Evolutionary conservation across 2,329 filamentous ascomycete species (phyloP).

Genomic region (Penicillium paneum): DNA sequence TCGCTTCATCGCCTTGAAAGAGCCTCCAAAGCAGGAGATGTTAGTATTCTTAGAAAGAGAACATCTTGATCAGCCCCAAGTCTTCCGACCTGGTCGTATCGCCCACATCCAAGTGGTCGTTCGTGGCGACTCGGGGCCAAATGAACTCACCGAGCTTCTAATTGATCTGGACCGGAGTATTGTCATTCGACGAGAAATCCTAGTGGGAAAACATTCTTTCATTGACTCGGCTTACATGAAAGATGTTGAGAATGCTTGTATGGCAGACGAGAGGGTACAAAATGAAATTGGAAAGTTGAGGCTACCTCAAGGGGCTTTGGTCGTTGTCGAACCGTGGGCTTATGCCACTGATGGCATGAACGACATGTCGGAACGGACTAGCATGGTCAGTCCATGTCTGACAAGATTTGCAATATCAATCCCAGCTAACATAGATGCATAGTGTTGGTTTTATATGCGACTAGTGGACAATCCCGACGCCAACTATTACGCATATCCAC

Average conservation of each 20-base stretch:
- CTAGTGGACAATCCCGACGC: slow-evolving; percentile 46
- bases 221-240: slow-evolving; percentile 47
- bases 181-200: slow-evolving; percentile 16
- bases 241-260: slow-evolving; percentile 48
- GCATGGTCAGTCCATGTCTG: slow-evolving; percentile 42
- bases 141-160: slow-evolving; percentile 21
- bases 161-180: slow-evolving; percentile 20
- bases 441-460: slow-evolving; percentile 34
- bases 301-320: slow-evolving; percentile 45
- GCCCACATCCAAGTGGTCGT: slow-evolving; percentile 41
- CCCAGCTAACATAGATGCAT: background rate
- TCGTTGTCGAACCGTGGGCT: slow-evolving; percentile 55
- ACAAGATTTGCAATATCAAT: background rate
- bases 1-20: slow-evolving; percentile 50
- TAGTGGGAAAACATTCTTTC: slow-evolving; percentile 28
- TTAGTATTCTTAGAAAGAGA: slow-evolving; percentile 47
- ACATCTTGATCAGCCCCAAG: slow-evolving; percentile 28
- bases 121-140: slow-evolving; percentile 4
- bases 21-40: slow-evolving; percentile 52
- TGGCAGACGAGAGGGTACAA: slow-evolving; percentile 45
- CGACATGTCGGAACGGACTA: slow-evolving; percentile 46
- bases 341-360: slow-evolving; percentile 53
- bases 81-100: slow-evolving; percentile 32
- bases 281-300: slow-evolving; percentile 39
- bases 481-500: slow-evolving; percentile 58